Conservation (phyloP, 768 basidiomycete genomes). For the Mycena vulgaris region DNA sequence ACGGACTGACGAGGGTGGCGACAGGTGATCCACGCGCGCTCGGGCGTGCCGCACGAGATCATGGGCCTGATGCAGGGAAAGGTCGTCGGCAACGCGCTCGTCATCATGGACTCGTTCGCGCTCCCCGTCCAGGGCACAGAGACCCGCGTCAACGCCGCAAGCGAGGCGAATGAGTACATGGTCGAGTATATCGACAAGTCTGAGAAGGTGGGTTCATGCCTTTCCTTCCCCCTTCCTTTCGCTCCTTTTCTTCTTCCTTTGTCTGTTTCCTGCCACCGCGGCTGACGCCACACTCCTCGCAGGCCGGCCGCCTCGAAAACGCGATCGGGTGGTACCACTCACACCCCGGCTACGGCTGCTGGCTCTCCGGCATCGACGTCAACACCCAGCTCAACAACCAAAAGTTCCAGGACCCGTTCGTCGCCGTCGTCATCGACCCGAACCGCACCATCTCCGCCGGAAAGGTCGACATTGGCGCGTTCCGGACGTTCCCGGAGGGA, state of each 20-base stretch:
- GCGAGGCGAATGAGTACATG: slow-evolving; percentile 99
- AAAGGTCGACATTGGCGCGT: slow-evolving; percentile 98
- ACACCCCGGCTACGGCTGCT: slow-evolving; percentile 99
- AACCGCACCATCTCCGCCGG: slow-evolving; percentile 99
- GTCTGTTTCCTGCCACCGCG: too few species aligned
- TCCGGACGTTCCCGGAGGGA: slow-evolving; percentile 96
- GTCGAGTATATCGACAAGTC: slow-evolving; percentile 90
- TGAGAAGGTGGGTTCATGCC: slow-evolving; percentile 71
- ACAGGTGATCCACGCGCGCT: slow-evolving; percentile 97
- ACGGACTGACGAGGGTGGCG: neutral
- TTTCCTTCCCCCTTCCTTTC: neutral
- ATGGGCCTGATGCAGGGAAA: slow-evolving; percentile 99
- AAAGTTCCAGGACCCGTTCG: slow-evolving; percentile 95
- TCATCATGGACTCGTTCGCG: slow-evolving; percentile 97
- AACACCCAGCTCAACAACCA: slow-evolving; percentile 97
- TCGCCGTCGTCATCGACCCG: slow-evolving; percentile 98
- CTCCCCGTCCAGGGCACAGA: slow-evolving; percentile 98
- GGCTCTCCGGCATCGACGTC: slow-evolving; percentile 99
- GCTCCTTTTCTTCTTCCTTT: slow-evolving; percentile 14
- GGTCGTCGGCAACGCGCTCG: slow-evolving; percentile 81
- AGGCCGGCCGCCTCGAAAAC: slow-evolving; percentile 90
- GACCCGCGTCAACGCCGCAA: slow-evolving; percentile 96
- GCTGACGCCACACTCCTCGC: neutral
- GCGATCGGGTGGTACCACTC: slow-evolving; percentile 99
- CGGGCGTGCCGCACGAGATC: slow-evolving; percentile 97